Base-by-base conservation (phyloP, 352 stramenopile genomes). In the Phytophthora macrochlamydospora region DNA sequence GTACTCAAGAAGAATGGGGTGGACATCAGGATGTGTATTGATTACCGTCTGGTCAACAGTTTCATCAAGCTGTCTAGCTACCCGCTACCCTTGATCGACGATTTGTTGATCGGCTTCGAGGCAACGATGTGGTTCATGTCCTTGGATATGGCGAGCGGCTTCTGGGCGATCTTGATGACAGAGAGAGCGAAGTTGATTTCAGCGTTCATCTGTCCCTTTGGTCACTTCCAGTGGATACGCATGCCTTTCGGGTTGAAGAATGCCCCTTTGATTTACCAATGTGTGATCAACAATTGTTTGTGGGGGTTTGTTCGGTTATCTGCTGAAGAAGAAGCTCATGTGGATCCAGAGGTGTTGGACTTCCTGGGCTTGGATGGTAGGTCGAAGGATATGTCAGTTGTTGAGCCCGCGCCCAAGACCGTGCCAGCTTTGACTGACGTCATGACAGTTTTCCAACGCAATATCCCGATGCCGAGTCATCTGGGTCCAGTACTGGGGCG, bases 171-270 rank as follows among this genome's bases (percentile, higher is more conserved):
- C 7, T 14, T 4, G 7, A 49, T 49, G 42, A 28, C 62, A 2
- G 0, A 29, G 1, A 9, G 56, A 28, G 62, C 62, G 0, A 60
- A 62, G 12, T 0, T 24, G 1, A 62, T 75, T 12, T 59, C 40
- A 2, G 59, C 54, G 0, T 69, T 69, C 43, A 62, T 73, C 29
- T 73, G 59, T 13, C 65, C 65, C 1, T 33, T 69, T 3, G 59
- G 65, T 13, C 59, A 69, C n/a, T 73, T 73, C n/a, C 32, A 73
- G 29, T 69, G 53, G 58, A 2, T 56, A 0, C 24, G 58, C 2
- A 72, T 72, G 64, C 64, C 54, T 1, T 65, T n/a, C n/a, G n/a
- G n/a, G n/a, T n/a, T n/a, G n/a, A n/a, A n/a, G n/a, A n/a, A n/a
- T n/a, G n/a, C n/a, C 62, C 4, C 52, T 13, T 62, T 0, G n/a